These are phyloP conservation scores for Parsonsia alboflavescens DNA, from an alignment of 257 asterid species.

Conservation along the genomic window DNA sequence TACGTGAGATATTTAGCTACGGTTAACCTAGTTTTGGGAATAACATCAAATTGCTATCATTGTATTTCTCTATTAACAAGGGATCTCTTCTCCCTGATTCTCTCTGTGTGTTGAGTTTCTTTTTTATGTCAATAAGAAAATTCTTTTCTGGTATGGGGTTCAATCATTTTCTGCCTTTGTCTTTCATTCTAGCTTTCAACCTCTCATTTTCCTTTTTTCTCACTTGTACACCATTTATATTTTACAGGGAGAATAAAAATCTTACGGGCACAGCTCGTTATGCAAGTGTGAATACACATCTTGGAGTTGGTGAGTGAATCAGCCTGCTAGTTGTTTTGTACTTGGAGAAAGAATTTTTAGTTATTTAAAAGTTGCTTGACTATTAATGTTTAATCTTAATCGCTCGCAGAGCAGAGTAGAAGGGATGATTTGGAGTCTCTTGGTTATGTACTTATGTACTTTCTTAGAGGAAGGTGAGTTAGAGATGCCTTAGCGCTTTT, in stretches of 20 bases:
- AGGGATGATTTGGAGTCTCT: constrained; percentile 96
- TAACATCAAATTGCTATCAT: background rate
- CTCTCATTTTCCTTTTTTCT: background rate
- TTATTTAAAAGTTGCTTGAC: background rate
- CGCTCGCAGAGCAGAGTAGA: constrained; percentile 85
- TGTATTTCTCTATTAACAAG: background rate
- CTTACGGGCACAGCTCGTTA: constrained; percentile 98
- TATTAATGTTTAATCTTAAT: constrained; percentile 9
- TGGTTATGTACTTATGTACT: constrained; percentile 94
- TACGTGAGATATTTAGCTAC: background rate
- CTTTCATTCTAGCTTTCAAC: background rate
- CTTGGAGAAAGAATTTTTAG: constrained; percentile 4
- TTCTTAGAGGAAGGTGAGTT: constrained; percentile 81
- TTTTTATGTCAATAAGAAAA: background rate
- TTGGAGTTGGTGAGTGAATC: constrained; percentile 81
- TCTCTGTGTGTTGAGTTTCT: background rate
- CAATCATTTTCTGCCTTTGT: background rate
- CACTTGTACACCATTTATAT: constrained; percentile 5
- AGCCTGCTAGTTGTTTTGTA: constrained; percentile 1
- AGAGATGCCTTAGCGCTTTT: background rate
- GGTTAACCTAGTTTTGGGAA: background rate
- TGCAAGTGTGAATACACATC: constrained; percentile 97
- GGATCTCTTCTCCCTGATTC: background rate
- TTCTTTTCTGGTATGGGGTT: background rate
- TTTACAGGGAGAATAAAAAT: constrained; percentile 87